A percentile compares a stretch with the other conserved stretches of the same genome.
These are phyloP conservation scores for Schizosaccharomyces versatilis DNA, from an alignment of 1,139 yeast species.

Conservation along the genomic window DNA sequence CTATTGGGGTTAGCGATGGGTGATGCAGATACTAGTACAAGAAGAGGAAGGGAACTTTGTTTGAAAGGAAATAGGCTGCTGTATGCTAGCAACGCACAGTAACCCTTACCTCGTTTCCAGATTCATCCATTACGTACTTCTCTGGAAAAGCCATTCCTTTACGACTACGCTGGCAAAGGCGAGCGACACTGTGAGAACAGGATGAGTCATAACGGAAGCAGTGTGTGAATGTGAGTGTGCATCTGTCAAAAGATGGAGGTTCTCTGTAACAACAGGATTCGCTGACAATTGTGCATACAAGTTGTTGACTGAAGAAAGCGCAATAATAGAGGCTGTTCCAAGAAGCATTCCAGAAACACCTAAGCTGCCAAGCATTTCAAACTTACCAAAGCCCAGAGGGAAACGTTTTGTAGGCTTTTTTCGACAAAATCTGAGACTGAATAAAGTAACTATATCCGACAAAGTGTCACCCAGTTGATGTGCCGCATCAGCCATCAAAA, in stretches of 20 bases:
- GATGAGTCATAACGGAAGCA: conserved; percentile 27
- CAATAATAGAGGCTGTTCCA: conserved; percentile 76
- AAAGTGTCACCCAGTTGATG: conserved; percentile 62
- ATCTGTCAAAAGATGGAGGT: conserved; percentile 4
- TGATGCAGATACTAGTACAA: not conserved
- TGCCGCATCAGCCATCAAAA: not conserved
- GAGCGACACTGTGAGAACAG: conserved; percentile 87
- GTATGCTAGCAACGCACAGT: too few species aligned
- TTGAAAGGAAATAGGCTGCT: not conserved
- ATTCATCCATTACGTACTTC: not conserved
- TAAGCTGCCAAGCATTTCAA: conserved; percentile 77
- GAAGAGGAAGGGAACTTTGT: not conserved
- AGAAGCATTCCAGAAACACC: conserved; percentile 66
- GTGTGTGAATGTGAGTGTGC: conserved; percentile 26
- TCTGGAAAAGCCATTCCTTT: conserved; percentile 55
- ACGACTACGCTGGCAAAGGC: conserved; percentile 71
- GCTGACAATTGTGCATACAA: conserved; percentile 4
- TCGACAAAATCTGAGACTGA: conserved; percentile 62
- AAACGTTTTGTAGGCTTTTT: conserved; percentile 41
- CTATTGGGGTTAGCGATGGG: not conserved
- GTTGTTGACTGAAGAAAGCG: conserved; percentile 19
- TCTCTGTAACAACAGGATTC: not conserved
- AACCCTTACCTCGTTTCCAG: not conserved
- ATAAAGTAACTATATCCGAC: conserved; percentile 69
- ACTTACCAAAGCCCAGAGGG: conserved; percentile 81